Evolutionary conservation across 768 basidiomycete species (phyloP), one percentile per base, ranked within the genome.

Genomic region (Zangia roseola): DNA sequence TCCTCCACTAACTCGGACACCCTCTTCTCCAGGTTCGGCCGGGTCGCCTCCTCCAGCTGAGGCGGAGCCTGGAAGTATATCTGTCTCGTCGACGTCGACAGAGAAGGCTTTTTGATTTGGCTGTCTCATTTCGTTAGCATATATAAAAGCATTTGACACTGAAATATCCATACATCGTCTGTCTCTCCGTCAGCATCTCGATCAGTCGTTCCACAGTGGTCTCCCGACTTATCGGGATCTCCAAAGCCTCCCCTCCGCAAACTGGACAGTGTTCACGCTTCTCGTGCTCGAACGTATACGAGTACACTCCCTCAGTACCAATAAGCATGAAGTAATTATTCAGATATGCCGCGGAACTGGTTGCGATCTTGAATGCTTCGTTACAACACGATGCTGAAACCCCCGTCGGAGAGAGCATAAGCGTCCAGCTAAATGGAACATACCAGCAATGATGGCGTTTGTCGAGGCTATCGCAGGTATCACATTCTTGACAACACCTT

Each of bases 241-340:
- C 86, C 36, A 94, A 71, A 0, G 88, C 74, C 65, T 95, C 90
- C 28, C 94, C 94, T 5, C 97, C 97, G 59, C 97, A 99, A 7
- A 98, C 97, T 4, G 97, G 97, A 66, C 97, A 99, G 62, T 98
- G 92, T 1, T 80, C 78, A 31, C 93, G 86, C 61, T 83, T 85
- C 72, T 97, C 92, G 62, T 95, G 90, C 71, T 97, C 85, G 63
- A 98, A 99, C 0, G 97, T 98, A 71, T 90, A 94, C 2, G 95
- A 94, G 70, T 99, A 99, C 10, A 98, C 82, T 20, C 92, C 88
- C 44, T 97, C 94, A 9, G 93, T 97, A 28, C 97, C 97, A 52
- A 94, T 93, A 48, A 98, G 80, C 94, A 97, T 93, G 70, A 98
- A 97, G 67, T 98, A 99, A 67, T 97, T 97, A 70, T 95, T 90